Evolutionary conservation across 2,329 filamentous ascomycete species (phyloP), one percentile per base, ranked within the genome.

Genomic region (Colletotrichum agaves): DNA sequence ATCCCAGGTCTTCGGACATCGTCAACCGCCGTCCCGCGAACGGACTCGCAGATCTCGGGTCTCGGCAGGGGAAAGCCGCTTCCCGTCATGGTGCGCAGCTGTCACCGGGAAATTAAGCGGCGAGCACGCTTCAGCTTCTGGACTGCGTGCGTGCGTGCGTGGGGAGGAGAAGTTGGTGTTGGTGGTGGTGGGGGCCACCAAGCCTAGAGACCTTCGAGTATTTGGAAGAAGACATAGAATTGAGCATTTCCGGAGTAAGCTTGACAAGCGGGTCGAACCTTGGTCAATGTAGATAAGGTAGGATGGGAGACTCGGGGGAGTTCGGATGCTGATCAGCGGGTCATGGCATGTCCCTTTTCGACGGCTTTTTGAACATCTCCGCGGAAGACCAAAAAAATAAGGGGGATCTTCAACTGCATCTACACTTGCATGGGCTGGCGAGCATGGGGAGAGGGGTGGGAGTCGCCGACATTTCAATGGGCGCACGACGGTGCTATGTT

Each of bases 231-330:
- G 33, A 27, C n/a, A 10, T 39, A 37, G 33, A 53, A 52, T 46
- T 11, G 59, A 63, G 39, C 60, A 67, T 63, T 52, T 67, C 64
- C 64, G 64, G 58, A 62, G 17, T 49, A 43, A 49, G 47, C 31
- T 55, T 53, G 55, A 37, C 56, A 56, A 61, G 47, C 21, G 41
- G 49, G 39, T 55, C 21, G 41, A 43, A 65, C 39, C 49, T 65
- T 61, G 62, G 59, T 47, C 8, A 46, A 21, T 17, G 27, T 23
- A 46, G 23, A n/a, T 35, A 50, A 23, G 8, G 8, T 27, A 39
- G 17, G 44, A 37, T 21, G 21, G 39, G 46, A 46, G 27, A 35
- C 35, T 35, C 5, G 17, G 27, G 46, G 46, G 57, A 31, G 62
- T 19, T 52, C 23, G 41, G 13, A 15, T 31, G 63, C 52, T 52